A percentile compares a stretch with the other conserved stretches of the same genome.
Conservation (phyloP, 1,284 basidiomycete genomes). For the Marasmius tenuissimus region DNA sequence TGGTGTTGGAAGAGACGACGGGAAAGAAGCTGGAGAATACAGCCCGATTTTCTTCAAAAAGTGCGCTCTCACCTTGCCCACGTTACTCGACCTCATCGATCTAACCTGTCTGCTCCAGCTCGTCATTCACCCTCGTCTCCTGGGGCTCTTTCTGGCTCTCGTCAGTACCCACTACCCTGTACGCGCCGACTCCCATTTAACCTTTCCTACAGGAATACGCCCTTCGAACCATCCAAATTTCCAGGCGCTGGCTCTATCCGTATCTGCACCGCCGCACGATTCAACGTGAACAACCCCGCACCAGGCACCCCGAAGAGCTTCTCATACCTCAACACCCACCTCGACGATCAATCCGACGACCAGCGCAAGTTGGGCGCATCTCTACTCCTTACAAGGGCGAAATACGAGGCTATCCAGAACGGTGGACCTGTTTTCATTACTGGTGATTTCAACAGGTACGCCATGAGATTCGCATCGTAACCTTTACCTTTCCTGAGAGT, state of each 20-base stretch:
- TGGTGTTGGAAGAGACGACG: slow-evolving; percentile 66
- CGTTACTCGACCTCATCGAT: background rate
- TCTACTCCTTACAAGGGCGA: slow-evolving; percentile 47
- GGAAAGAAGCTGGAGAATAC: slow-evolving; percentile 56
- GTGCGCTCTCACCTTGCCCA: slow-evolving; percentile 25
- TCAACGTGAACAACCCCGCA: slow-evolving; percentile 24
- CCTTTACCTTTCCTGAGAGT: background rate
- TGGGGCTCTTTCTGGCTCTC: slow-evolving; percentile 60
- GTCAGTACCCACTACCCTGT: slow-evolving; percentile 26
- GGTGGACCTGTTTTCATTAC: slow-evolving; percentile 44
- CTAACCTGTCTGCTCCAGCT: slow-evolving; percentile 22
- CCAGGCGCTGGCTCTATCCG: slow-evolving; percentile 55
- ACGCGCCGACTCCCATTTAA: background rate
- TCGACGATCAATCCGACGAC: slow-evolving; percentile 55
- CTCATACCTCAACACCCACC: slow-evolving; percentile 50
- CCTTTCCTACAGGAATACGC: slow-evolving; percentile 37
- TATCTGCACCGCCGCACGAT: slow-evolving; percentile 48
- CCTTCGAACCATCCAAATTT: slow-evolving; percentile 49
- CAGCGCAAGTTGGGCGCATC: slow-evolving; percentile 52
- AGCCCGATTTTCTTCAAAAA: slow-evolving; percentile 64
- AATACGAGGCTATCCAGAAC: slow-evolving; percentile 44
- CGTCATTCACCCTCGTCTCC: slow-evolving; percentile 36
- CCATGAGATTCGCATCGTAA: background rate
- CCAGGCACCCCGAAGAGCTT: slow-evolving; percentile 26
- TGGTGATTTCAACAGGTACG: slow-evolving; percentile 56